Evolutionary conservation across 2,329 filamentous ascomycete genomes (phyloP).

Genomic region (Neocatenulostroma microsporum): DNA sequence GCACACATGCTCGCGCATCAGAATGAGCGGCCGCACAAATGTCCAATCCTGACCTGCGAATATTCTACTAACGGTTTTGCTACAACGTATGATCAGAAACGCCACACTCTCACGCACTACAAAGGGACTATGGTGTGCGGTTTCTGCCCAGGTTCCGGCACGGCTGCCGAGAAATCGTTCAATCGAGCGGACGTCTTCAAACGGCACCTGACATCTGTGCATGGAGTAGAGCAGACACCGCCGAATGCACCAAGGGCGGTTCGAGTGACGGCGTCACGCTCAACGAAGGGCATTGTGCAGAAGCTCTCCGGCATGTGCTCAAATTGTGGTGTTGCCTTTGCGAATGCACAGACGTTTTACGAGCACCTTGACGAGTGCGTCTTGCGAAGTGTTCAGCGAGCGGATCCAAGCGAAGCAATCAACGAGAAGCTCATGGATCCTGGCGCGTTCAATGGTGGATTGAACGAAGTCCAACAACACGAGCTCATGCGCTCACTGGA

Average conservation of each 20-base stretch:
- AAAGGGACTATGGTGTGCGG: conserved; percentile 96
- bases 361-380: conserved; percentile 78
- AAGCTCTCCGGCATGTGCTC: conserved; percentile 83
- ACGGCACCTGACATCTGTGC: conserved; percentile 80
- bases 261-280: conserved; percentile 36
- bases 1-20: conserved; percentile 94
- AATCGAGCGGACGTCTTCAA: conserved; percentile 96
- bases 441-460: conserved; percentile 25
- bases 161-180: conserved; percentile 86
- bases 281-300: conserved; percentile 61
- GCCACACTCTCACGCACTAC: conserved; percentile 90
- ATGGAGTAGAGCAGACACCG: conserved; percentile 85
- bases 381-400: conserved; percentile 53
- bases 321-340: conserved; percentile 77
- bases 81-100: conserved; percentile 92
- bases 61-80: conserved; percentile 90
- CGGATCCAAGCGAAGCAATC: conserved; percentile 50
- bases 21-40: conserved; percentile 85
- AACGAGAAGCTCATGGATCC: conserved; percentile 42
- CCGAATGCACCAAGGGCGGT: conserved; percentile 81
- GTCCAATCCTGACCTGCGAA: conserved; percentile 83
- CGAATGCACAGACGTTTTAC: conserved; percentile 89
- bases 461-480: conserved; percentile 29
- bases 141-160: conserved; percentile 84
- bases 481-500: conserved; percentile 32